These are phyloP conservation scores for Penicillium sp. DNA, from an alignment of 2,329 filamentous ascomycete genomes.

Conservation along the genomic window DNA sequence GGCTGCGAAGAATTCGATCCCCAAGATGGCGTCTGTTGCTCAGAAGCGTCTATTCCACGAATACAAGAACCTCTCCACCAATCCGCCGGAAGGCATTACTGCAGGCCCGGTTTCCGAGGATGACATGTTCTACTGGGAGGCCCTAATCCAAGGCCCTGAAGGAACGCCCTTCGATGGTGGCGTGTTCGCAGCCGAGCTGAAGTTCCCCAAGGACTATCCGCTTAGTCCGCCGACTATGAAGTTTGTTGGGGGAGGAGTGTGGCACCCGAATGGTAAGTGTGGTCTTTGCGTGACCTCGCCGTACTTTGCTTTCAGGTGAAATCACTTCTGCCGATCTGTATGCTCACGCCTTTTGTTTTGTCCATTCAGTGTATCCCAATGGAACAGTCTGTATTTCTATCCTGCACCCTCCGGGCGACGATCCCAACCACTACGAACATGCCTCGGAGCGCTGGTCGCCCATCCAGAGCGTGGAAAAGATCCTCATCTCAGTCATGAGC, in stretches of 20 bases:
- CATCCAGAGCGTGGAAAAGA: conserved; percentile 97
- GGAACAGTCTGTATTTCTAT: conserved; percentile 98
- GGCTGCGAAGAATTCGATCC: background rate
- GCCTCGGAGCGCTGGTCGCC: conserved; percentile 94
- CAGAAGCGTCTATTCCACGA: conserved; percentile 86
- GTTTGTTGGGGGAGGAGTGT: conserved; percentile 81
- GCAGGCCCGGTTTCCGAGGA: conserved; percentile 91
- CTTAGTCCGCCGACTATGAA: conserved; percentile 93
- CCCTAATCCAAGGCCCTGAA: conserved; percentile 89
- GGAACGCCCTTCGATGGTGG: conserved; percentile 95
- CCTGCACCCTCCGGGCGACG: conserved; percentile 90
- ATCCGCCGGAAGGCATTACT: conserved; percentile 95
- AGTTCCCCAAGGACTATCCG: conserved; percentile 96
- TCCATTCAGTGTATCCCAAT: conserved; percentile 72
- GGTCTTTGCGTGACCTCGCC: too few species aligned
- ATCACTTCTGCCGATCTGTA: too few species aligned
- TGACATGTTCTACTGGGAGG: conserved; percentile 95
- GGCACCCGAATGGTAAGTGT: conserved; percentile 97
- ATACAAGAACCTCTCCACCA: conserved; percentile 89
- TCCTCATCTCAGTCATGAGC: conserved; percentile 93
- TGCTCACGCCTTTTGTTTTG: background rate
- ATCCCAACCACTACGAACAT: conserved; percentile 97
- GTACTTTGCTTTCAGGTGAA: conserved; percentile 3
- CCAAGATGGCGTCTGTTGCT: conserved; percentile 52
- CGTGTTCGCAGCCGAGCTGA: conserved; percentile 90